Percentiles rank a stretch among this genome's conserved stretches.
Conservation (phyloP, 1,284 basidiomycete genomes). For the Cryptococcus amylolentus region DNA sequence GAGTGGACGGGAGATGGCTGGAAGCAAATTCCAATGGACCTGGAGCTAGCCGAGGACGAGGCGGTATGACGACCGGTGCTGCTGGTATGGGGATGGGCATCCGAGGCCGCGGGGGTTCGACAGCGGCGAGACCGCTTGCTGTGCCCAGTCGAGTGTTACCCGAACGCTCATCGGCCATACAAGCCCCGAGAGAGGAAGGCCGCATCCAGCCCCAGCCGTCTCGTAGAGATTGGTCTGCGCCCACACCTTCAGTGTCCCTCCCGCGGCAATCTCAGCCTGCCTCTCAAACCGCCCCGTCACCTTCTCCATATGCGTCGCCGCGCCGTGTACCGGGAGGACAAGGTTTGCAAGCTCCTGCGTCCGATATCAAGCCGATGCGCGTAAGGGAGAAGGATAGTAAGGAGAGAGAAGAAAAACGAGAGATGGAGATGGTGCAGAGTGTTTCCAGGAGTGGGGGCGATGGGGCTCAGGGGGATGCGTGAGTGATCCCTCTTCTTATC, state of each 20-base stretch:
- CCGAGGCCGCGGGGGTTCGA: too few species aligned
- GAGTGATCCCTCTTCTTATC: slow-evolving; percentile 10
- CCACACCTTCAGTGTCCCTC: neutral
- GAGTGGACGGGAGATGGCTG: too few species aligned
- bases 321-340: neutral
- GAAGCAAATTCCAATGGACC: too few species aligned
- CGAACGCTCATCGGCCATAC: neutral
- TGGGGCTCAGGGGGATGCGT: slow-evolving; percentile 46
- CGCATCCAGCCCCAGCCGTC: neutral
- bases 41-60: too few species aligned
- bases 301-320: too few species aligned
- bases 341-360: slow-evolving; percentile 14
- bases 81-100: too few species aligned
- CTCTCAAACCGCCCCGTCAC: too few species aligned
- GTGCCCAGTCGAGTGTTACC: too few species aligned
- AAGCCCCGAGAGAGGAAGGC: neutral
- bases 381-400: slow-evolving; percentile 1
- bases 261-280: too few species aligned
- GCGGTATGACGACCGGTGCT: too few species aligned
- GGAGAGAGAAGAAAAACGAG: slow-evolving; percentile 7
- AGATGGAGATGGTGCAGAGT: slow-evolving; percentile 41
- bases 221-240: neutral
- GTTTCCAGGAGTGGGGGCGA: slow-evolving; percentile 43
- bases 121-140: too few species aligned
- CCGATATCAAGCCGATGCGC: slow-evolving; percentile 19